Evolutionary conservation across 108 stramenopile genomes (phyloP), one percentile per base, ranked within the genome.

Genomic region (Nitzschia putrida): DNA sequence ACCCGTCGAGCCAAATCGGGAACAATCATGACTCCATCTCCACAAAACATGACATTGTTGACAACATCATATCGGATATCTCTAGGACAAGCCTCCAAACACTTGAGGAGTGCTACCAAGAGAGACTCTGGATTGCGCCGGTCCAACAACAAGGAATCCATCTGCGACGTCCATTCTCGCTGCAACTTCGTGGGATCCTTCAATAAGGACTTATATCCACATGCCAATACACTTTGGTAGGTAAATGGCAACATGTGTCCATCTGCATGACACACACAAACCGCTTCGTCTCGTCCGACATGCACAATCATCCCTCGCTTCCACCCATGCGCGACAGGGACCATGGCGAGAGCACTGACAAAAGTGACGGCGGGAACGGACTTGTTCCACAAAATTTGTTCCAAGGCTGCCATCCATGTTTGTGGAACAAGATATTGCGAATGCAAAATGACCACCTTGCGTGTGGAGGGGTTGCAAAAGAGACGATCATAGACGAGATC

Each of bases 241-340:
- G 78, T 83, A 58, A 55, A 72, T 9, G 74, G 71, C 24, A 82
- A 50, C 13, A 52, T 5, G 40, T 77, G 68, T 4, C 81, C 81
- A 73, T 82, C 76, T 2, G 67, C 66, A 60, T 73, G 72, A 49
- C 71, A 78, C 10, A 73, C 25, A 60, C 67, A 73, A 45, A 63
- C 49, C 11, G 76, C 71, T 39, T 82, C 81, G 1, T 71, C 64
- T 22, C 61, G 54, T 7, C 52, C 37, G 7, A 82, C 43, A 29
- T 77, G 53, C 5, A 82, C 72, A 53, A 76, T 59, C 53, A 82
- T 44, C 1, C 81, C 81, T 18, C 81, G 81, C 54, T 76, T 76
- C 81, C 81, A 82, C 7, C 74, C 81, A 14, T 68, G 68, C 16
- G 76, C 76, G 4, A 74, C 54, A 42, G 81, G 81, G 1, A 72